Base-by-base conservation (phyloP, 2,329 filamentous ascomycete species). In the Fusarium sp. region DNA sequence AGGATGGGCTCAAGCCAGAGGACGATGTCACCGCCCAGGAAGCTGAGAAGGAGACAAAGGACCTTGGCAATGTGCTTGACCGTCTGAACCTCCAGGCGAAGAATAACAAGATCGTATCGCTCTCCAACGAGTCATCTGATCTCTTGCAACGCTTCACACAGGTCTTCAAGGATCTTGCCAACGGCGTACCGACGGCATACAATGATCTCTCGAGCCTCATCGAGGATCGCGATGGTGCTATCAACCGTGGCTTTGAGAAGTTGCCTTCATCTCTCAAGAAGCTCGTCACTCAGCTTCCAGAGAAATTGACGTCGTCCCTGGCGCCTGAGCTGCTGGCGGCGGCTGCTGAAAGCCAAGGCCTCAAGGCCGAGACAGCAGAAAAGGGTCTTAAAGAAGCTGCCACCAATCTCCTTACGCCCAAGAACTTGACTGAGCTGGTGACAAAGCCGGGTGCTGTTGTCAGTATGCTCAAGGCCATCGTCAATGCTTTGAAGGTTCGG, bases 111-210 rank as follows among this genome's bases (percentile, higher is more conserved):
- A 93, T 93, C 65, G 93, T 98, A 79, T 91, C 91, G 12, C 88
- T 97, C 61, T 93, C 93, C n/a, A 88, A 90, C 63, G 94, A 97
- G 73, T 95, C 94, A 0, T 90, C 94, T 66, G 91, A 94, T 68
- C 87, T 97, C 31, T 88, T 97, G 54, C 88, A 90, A 57, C 90
- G 91, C 67, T 99, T 99, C 85, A 97, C 94, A 2, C 86, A 94
- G 60, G 91, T 98, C 36, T 92, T 99, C 77, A 96, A 95, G 78
- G 96, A 99, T 78, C 88, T 98, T 15, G 89, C 96, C 75, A 95
- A 94, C 78, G 96, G 96, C 66, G 96, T 94, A 2, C 96, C 96
- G 4, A 98, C 95, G 1, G 96, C 96, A 3, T 97, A 97, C 80
- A 88, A 92, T 76, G 96, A 99, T 78, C 90, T 99, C n/a, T 90